Evolutionary conservation across 164 flowering plant genomes (phyloP).

Genomic region (Saururus chinensis): DNA sequence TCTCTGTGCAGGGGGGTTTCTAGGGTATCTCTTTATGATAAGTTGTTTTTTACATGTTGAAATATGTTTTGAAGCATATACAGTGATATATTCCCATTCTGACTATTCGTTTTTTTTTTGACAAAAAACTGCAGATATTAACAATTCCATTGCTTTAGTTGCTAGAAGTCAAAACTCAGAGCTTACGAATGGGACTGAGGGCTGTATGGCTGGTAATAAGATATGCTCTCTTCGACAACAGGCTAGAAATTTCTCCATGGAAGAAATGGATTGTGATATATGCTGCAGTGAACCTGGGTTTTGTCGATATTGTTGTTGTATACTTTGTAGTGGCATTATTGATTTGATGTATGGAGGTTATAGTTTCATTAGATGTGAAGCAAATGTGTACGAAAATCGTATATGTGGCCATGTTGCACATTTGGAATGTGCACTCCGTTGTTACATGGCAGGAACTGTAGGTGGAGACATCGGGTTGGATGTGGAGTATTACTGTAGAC

Average conservation of each 20-base stretch:
- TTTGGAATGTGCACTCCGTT: conserved; percentile 63
- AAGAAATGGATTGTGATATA: conserved; percentile 55
- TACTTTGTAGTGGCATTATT: conserved; percentile 45
- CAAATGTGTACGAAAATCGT: conserved; percentile 23
- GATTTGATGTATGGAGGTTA: conserved; percentile 18
- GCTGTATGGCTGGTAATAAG: conserved; percentile 65
- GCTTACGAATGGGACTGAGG: conserved; percentile 12
- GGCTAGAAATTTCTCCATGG: conserved; percentile 14
- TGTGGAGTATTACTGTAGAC: conserved; percentile 78
- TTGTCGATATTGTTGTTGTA: conserved; percentile 53
- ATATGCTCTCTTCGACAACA: conserved; percentile 26
- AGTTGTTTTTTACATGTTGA: too few relatives aligned
- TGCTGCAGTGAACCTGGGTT: conserved; percentile 26
- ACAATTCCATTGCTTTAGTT: background rate
- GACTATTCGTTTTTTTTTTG: background rate
- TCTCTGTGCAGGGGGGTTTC: too few relatives aligned
- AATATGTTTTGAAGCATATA: too few relatives aligned
- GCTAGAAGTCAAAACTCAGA: conserved; percentile 5
- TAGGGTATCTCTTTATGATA: too few relatives aligned
- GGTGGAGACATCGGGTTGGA: conserved; percentile 75
- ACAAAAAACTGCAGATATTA: background rate
- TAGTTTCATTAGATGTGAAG: conserved; percentile 70
- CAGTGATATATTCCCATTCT: background rate
- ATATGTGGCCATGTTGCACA: conserved; percentile 82
- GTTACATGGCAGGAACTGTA: conserved; percentile 82